Base-by-base conservation (phyloP, 2,329 filamentous ascomycete species). In the Beauveria brongniartii region DNA sequence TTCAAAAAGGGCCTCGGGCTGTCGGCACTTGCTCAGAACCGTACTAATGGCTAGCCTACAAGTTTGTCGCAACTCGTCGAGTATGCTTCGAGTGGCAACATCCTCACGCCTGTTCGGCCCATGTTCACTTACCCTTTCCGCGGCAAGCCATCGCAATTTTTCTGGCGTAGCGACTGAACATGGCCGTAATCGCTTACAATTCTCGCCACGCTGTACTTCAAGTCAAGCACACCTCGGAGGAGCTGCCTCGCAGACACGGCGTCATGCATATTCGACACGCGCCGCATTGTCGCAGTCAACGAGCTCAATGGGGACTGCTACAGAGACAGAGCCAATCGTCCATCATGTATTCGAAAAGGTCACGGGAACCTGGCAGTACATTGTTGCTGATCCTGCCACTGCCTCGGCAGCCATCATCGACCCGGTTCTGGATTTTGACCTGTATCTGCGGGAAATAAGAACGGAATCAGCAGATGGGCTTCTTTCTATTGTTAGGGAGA, bases 281-380 rank as follows among this genome's bases (percentile, higher is more conserved):
- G 9, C 34, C 18, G 20, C 20, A n/a, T 41, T 22, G 7, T n/a
- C 22, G 5, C 20, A 6, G 14, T 37, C 10, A 14, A 5, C 22
- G 9, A 16, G 16, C 34, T 28, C 52, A 5, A 28, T 18, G 16
- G 14, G 5, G 26, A 14, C 22, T 14, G 37, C 8, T 14, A 20
- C 34, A 5, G 52, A 26, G 2, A 6, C 22, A 12, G 37, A 54
- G 34, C 52, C 52, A 18, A 7, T 54, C 6, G 14, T 78, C 12
- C 74, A 78, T 61, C 53, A 69, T 6, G 48, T 77, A 2, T 79
- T 77, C 51, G 75, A 78, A 55, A 63, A 68, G 1, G 58, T 65
- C 7, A 78, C 84, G 0, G 75, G 74, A 10, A 84, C 82, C 12
- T 86, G 80, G 80, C 84, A 87, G 67, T 86, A 85, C 63, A 65